Conservation (phyloP, 768 basidiomycete genomes). For the Hericium rajendrae region DNA sequence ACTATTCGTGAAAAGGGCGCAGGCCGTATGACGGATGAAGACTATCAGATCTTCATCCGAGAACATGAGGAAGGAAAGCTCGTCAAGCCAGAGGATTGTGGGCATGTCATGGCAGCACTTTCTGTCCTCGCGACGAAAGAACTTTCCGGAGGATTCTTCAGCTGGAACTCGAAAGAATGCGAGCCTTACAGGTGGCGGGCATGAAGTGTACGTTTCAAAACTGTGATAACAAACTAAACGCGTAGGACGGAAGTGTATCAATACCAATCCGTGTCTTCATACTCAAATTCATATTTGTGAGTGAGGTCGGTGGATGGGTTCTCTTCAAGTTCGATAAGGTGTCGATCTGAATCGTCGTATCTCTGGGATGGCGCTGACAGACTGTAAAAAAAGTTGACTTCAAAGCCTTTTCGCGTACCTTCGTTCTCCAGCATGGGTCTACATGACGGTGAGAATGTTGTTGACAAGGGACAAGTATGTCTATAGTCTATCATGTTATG, state of each 20-base stretch:
- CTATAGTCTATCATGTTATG: too few relatives aligned
- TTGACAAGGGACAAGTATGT: too few relatives aligned
- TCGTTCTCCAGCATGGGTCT: too few relatives aligned
- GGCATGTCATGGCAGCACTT: constrained; percentile 71
- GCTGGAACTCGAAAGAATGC: constrained; percentile 71
- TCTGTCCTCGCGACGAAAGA: constrained; percentile 52
- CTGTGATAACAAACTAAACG: too few relatives aligned
- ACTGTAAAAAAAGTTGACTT: too few relatives aligned
- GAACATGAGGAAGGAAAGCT: constrained; percentile 58
- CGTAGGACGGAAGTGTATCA: too few relatives aligned
- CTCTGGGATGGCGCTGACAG: neutral
- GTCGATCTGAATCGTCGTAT: constrained; percentile 3
- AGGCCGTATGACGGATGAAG: constrained; percentile 42
- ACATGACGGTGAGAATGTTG: too few relatives aligned
- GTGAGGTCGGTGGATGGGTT: neutral
- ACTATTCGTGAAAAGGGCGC: constrained; percentile 41
- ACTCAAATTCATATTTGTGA: too few relatives aligned
- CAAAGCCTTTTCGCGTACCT: too few relatives aligned
- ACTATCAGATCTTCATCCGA: constrained; percentile 48
- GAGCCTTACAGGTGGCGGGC: constrained; percentile 33
- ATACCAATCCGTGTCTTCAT: too few relatives aligned
- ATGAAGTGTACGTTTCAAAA: constrained; percentile 3
- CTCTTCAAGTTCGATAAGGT: too few relatives aligned
- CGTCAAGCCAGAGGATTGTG: constrained; percentile 64
- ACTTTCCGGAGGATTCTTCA: constrained; percentile 70